These are phyloP conservation scores for Cornus controversa DNA, from an alignment of 148 eudicot species.

Conservation along the genomic window DNA sequence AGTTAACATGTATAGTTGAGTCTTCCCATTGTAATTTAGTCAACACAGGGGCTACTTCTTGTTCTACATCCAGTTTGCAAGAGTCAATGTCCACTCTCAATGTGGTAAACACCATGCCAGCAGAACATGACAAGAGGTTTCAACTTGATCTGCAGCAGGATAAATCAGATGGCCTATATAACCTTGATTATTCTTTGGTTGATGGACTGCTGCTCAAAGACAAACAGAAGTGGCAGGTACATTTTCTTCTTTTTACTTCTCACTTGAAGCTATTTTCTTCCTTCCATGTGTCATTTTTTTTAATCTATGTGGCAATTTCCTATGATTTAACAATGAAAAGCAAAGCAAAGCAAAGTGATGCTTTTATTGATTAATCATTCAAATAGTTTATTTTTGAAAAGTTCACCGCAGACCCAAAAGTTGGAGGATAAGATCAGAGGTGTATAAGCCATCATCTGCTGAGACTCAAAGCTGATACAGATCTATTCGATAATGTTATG, in stretches of 20 bases:
- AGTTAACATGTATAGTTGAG: constrained; percentile 71
- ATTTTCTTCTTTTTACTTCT: constrained; percentile 1
- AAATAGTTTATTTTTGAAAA: background rate
- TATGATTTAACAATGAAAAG: background rate
- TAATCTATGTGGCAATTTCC: background rate
- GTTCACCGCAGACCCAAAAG: background rate
- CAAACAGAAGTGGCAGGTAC: constrained; percentile 36
- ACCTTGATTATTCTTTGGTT: constrained; percentile 33
- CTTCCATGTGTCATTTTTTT: background rate
- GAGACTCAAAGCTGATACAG: background rate
- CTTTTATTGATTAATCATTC: background rate
- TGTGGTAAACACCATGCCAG: constrained; percentile 9
- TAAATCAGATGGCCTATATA: constrained; percentile 31
- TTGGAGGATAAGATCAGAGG: background rate
- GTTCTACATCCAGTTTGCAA: constrained; percentile 30
- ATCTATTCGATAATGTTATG: background rate
- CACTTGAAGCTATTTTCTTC: constrained; percentile 6
- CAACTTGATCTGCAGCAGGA: constrained; percentile 32
- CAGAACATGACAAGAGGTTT: constrained; percentile 25
- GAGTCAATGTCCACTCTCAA: constrained; percentile 33
- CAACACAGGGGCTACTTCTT: constrained; percentile 29
- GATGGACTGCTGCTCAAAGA: constrained; percentile 22
- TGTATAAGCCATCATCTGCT: background rate
- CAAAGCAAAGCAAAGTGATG: background rate
- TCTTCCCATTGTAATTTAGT: constrained; percentile 36